phyloP scores from a whole-genome alignment of 225 moss, liverwort and hornwort species.

The Bryoerythrophyllum caledonicum region DNA sequence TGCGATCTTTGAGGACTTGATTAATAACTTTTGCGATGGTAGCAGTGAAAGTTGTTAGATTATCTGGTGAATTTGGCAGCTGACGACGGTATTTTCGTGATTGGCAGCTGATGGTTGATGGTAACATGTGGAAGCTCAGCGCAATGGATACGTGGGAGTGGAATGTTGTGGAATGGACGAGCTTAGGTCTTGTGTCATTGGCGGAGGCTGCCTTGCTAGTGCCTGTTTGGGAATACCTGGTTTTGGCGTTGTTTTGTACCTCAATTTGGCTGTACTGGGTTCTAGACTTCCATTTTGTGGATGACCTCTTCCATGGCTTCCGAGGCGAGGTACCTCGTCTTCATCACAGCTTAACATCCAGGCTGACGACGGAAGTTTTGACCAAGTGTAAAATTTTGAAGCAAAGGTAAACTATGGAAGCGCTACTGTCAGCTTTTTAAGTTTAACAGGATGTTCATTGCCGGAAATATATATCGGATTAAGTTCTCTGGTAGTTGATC shows the following conservation, averaged over 20 bases:
- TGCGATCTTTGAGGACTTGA: not conserved
- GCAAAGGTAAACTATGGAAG: slow-evolving; percentile 45
- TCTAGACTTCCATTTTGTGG: slow-evolving; percentile 80
- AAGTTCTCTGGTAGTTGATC: not conserved
- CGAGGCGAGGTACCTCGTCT: slow-evolving; percentile 66
- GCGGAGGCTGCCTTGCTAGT: slow-evolving; percentile 53
- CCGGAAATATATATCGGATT: not conserved
- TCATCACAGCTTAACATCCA: slow-evolving; percentile 54
- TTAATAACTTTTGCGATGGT: not conserved
- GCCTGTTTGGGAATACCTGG: slow-evolving; percentile 67
- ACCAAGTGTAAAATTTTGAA: slow-evolving; percentile 66
- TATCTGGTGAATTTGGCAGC: not conserved
- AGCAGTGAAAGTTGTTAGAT: not conserved
- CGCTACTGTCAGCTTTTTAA: not conserved
- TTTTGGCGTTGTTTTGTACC: slow-evolving; percentile 39
- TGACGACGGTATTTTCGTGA: not conserved
- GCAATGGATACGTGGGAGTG: slow-evolving; percentile 41
- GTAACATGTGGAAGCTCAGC: slow-evolving; percentile 26
- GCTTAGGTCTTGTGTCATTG: slow-evolving; percentile 56
- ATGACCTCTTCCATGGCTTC: slow-evolving; percentile 70
- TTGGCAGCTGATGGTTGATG: slow-evolving; percentile 25
- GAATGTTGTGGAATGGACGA: slow-evolving; percentile 39
- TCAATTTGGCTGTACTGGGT: slow-evolving; percentile 53
- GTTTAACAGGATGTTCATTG: not conserved
- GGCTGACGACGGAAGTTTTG: slow-evolving; percentile 54